Evolutionary conservation across 2,329 filamentous ascomycete species (phyloP), one percentile per base, ranked within the genome.

Genomic region (Phyllosticta ampelicida): DNA sequence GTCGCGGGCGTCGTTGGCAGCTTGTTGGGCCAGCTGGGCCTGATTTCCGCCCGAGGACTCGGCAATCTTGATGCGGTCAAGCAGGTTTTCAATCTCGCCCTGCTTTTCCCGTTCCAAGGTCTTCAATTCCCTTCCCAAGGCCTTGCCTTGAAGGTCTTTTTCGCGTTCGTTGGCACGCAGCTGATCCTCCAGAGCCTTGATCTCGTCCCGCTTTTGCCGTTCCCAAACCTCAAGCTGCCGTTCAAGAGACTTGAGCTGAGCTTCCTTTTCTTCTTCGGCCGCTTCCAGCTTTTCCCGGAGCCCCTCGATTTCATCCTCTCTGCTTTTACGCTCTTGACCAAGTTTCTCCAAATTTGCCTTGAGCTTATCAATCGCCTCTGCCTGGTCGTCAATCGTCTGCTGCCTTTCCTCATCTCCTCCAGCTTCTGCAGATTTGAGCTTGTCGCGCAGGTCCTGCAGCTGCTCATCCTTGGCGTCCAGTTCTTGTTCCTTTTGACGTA

Each of bases 281-380:
- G 68, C 66, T 19, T 75, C 71, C 3, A 78, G 66, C 61, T 70
- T 71, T 18, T 71, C 68, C 53, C 73, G 70, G 50, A 78, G 62
- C 2, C 65, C 65, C 29, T 76, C 70, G 54, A 77, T 65, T 62
- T 78, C 74, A 26, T 70, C 67, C 51, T 75, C 73, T 26, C 75
- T 73, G 30, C 73, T 67, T 26, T 73, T 54, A 6, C 53, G 52
- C 49, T 60, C 58, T 10, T 28, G 36, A 16, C n/a, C 20, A 51
- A 59, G n/a, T 51, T 55, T 20, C n/a, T 60, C 64, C 9, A 71
- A 53, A 48, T 71, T 66, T 10, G 69, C 66, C 56, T 70, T 63
- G 10, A 73, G 62, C 30, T 72, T 64, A 26, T 70, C 65, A 13
- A 73, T 66, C 54, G 65, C 65, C 28, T 71, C 66, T 0, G 63